Base-by-base conservation (phyloP, 192 early-diverging fungal genomes). In the Entomortierella chlamydospora region DNA sequence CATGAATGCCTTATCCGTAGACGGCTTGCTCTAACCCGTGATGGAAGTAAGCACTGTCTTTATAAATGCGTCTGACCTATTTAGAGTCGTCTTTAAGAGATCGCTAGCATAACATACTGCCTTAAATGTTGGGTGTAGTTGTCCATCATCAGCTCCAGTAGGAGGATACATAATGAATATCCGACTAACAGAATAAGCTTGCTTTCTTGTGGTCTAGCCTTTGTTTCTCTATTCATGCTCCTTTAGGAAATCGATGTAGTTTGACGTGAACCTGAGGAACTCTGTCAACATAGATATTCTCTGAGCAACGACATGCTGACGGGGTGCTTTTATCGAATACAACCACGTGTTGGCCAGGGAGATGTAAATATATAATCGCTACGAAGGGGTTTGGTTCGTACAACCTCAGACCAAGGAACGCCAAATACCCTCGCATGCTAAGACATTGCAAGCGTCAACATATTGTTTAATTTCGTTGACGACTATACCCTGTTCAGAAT, bases 341-440 rank as follows among this genome's bases (percentile, higher is more conserved):
- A n/a, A 56, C 57, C 25, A 31, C 13, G 23, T 71, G 68, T 1
- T 59, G 18, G 4, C 52, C 60, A 28, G 49, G 17, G 1, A 52
- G 50, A 23, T 68, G 64, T 22, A 72, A 68, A 2, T 29, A n/a
- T n/a, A n/a, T n/a, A n/a, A n/a, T n/a, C n/a, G 37, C 23, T 26
- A 70, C 51, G 11, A 18, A 7, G 9, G 64, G 64, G n/a, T 51
- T 53, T n/a, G 60, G 39, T 7, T 69, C 31, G 37, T 82, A 68
- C 57, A 74, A 37, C 12, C 34, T 41, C 47, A 73, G 73, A 22
- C 37, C 51, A 74, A 74, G 22, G 73, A 56, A 31, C 62, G 42
- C 81, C 67, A 82, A 22, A 18, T 47, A 34, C 57, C 61, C 68
- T 83, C 76, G 52, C 37, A 58, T 28, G 76, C 60, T 43, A 69